Conservation (phyloP, 192 early-diverging fungal genomes). For the Backusella parvicylindrica region DNA sequence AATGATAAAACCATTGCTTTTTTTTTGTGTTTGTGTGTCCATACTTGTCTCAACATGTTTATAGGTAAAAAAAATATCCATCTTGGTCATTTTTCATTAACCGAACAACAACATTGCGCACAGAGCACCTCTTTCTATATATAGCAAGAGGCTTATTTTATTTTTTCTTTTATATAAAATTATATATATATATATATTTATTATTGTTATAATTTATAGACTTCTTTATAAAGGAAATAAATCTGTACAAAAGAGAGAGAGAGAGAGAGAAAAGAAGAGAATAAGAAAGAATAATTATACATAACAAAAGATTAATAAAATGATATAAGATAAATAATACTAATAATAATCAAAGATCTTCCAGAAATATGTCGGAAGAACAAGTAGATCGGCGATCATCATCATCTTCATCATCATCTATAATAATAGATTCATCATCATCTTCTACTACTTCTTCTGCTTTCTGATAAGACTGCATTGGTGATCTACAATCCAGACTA, state of each 20-base stretch:
- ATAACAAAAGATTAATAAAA: not conserved
- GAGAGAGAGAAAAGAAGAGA: not conserved
- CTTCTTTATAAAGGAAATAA: not conserved
- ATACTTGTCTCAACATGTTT: too few species aligned
- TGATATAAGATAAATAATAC: not conserved
- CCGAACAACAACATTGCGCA: too few species aligned
- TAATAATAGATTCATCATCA: not conserved
- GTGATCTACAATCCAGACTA: not conserved
- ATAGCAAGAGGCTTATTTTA: not conserved
- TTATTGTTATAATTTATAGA: not conserved
- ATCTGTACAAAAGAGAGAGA: not conserved
- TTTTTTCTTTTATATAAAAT: too few species aligned
- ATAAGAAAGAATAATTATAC: not conserved
- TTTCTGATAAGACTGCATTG: not conserved
- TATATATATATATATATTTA: too few species aligned
- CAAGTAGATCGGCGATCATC: not conserved
- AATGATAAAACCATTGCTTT: too few species aligned
- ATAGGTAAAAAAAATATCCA: too few species aligned
- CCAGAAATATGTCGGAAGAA: constrained; percentile 1
- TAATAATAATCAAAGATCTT: constrained; percentile 2
- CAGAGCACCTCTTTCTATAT: too few species aligned
- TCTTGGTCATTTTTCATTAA: too few species aligned
- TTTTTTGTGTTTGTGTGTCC: too few species aligned
- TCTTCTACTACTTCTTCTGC: not conserved
- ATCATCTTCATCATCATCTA: constrained; percentile 2